These are phyloP conservation scores for Trametes sanguinea DNA, from an alignment of 768 basidiomycete species.

Conservation along the genomic window DNA sequence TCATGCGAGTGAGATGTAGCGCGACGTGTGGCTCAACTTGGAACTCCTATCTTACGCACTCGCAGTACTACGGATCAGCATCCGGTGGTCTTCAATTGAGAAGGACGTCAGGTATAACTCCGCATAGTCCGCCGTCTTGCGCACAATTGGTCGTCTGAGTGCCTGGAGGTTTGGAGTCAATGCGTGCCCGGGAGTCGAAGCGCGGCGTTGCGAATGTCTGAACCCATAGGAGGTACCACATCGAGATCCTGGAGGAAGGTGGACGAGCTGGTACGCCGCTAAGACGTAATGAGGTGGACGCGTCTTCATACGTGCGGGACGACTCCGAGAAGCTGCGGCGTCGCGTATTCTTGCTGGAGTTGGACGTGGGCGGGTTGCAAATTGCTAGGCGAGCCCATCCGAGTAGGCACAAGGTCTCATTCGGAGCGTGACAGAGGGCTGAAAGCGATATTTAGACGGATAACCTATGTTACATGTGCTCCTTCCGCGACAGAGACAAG, in stretches of 20 bases:
- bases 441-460: background rate
- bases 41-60: background rate
- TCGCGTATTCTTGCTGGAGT: slow-evolving; percentile 1
- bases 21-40: background rate
- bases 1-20: slow-evolving; percentile 4
- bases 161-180: background rate
- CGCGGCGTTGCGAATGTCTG: background rate
- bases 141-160: background rate
- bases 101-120: background rate
- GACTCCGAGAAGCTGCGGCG: background rate
- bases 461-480: slow-evolving; percentile 7
- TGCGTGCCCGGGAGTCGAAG: background rate
- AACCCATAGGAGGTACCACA: background rate
- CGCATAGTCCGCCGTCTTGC: background rate
- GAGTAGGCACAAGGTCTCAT: background rate
- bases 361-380: background rate
- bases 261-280: background rate
- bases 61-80: slow-evolving; percentile 11
- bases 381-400: background rate
- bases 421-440: slow-evolving; percentile 18
- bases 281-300: slow-evolving; percentile 13
- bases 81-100: slow-evolving; percentile 5
- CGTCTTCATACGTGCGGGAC: background rate
- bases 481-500: background rate
- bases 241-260: background rate